Evolutionary conservation across 78 protist genomes (phyloP), one percentile per base, ranked within the genome.

Genomic region (Pigoraptor vietnamica): DNA sequence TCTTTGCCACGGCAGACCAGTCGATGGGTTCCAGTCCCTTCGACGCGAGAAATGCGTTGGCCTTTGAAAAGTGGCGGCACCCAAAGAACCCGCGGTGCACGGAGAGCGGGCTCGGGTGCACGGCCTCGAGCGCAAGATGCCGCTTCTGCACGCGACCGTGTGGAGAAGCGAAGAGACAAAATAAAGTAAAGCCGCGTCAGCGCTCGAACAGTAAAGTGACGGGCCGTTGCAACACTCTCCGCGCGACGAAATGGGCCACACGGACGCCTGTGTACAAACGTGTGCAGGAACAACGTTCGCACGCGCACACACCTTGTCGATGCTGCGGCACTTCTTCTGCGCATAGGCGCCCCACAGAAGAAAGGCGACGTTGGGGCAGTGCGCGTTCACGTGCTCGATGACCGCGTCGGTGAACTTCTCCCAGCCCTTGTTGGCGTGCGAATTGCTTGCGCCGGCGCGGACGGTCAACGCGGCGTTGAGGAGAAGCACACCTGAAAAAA

Each of bases 101-200:
- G 6, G 92, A 89, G 40, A 94, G 94, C 34, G 95, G 95, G 0
- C 96, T 94, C 14, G 97, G 97, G 67, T 94, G 96, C 21, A 95
- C 94, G 0, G 93, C 91, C 29, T 92, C 90, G 81, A 96, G 89
- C 67, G 95, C 86, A 1, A 9, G 0, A 55, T 95, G 96, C 48
- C 29, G 55, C 2, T 33, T 33, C 87, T 82, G 90, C 56, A 40
- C 56, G 14, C 2, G 56, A 40, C 56, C 2, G 56, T 19, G 14
- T 40, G 25, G 56, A 40, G 56, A 40, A 2, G 14, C 2, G 14
- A 40, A 40, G 25, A 40, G 14, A 90, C 89, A 55, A 95, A 88
- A 38, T 93, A 93, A 32, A 40, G 14, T 19, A 40, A 40, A 40
- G 14, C n/a, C n/a, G n/a, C n/a, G n/a, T n/a, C n/a, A n/a, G n/a